Evolutionary conservation across 140 eudicot genomes (phyloP).

Genomic region (Ambrosia hybrid): DNA sequence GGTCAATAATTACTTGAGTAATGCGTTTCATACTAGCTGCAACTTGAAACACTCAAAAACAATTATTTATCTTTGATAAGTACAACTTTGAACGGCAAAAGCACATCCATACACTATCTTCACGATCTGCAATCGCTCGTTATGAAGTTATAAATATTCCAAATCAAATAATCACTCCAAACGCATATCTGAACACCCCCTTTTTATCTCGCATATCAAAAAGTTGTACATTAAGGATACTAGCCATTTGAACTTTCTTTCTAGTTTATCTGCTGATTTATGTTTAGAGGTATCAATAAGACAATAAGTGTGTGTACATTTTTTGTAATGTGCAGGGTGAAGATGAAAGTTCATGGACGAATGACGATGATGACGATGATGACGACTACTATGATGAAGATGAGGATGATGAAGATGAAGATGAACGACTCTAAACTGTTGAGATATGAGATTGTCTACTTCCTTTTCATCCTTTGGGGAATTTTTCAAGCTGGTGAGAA

Average conservation of each 20-base stretch:
- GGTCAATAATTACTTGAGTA: too few species aligned
- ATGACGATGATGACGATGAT: conserved; percentile 46
- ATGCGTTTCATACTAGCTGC: too few species aligned
- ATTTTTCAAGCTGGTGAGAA: not conserved
- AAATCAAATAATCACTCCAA: not conserved
- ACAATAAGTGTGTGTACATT: too few species aligned
- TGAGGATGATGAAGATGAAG: conserved; percentile 27
- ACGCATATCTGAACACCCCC: not conserved
- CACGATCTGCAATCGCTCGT: not conserved
- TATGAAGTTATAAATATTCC: conserved; percentile 4
- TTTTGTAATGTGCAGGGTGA: conserved; percentile 49
- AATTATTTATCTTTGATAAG: not conserved
- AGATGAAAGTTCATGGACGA: conserved; percentile 50
- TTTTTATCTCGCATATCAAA: not conserved
- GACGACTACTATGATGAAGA: conserved; percentile 48
- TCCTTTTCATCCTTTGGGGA: not conserved
- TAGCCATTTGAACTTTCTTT: too few species aligned
- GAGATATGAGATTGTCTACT: not conserved
- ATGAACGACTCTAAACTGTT: conserved; percentile 20
- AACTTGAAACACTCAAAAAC: not conserved
- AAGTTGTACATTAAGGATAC: not conserved
- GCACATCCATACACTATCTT: not conserved
- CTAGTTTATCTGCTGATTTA: too few species aligned
- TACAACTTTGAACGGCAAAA: not conserved
- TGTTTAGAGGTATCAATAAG: too few species aligned